These are phyloP conservation scores for Coccomyxa sp. DNA, from an alignment of 139 green algal genomes.

Conservation along the genomic window DNA sequence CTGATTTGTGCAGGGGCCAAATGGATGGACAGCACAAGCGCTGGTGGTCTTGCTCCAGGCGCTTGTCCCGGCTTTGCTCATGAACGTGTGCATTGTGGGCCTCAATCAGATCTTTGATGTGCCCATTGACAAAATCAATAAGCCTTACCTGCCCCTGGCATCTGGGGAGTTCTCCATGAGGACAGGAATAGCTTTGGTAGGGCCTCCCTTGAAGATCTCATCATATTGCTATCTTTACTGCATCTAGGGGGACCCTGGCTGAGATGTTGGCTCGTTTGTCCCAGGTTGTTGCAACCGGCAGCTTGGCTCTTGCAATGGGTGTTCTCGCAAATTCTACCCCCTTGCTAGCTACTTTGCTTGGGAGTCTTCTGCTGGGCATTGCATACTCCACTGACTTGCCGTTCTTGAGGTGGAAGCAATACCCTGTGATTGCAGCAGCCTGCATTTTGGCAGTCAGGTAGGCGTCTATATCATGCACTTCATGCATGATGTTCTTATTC, in stretches of 20 bases:
- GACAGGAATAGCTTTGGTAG: constrained; percentile 37
- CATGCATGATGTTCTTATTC: too few relatives aligned
- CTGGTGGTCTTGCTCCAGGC: constrained; percentile 35
- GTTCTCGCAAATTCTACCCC: constrained; percentile 19
- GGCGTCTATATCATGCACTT: background rate
- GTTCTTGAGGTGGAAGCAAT: constrained; percentile 89
- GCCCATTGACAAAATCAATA: constrained; percentile 93
- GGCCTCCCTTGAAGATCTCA: too few relatives aligned
- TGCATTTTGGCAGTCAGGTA: constrained; percentile 81
- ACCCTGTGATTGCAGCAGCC: constrained; percentile 68
- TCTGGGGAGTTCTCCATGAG: constrained; percentile 73
- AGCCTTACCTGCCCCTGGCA: constrained; percentile 93
- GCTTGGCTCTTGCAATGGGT: background rate
- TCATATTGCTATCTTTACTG: too few relatives aligned
- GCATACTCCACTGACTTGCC: constrained; percentile 84
- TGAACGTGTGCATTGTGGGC: constrained; percentile 95
- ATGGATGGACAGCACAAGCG: background rate
- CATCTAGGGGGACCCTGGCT: too few relatives aligned
- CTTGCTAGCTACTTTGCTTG: constrained; percentile 69
- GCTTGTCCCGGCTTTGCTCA: constrained; percentile 76
- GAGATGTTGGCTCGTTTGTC: too few relatives aligned
- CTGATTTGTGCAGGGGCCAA: background rate
- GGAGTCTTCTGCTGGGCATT: constrained; percentile 76
- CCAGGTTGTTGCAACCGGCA: constrained; percentile 20
- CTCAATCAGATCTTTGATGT: constrained; percentile 72